Conservation (phyloP, 2,329 filamentous ascomycete genomes). For the Calonectria fujianensis region DNA sequence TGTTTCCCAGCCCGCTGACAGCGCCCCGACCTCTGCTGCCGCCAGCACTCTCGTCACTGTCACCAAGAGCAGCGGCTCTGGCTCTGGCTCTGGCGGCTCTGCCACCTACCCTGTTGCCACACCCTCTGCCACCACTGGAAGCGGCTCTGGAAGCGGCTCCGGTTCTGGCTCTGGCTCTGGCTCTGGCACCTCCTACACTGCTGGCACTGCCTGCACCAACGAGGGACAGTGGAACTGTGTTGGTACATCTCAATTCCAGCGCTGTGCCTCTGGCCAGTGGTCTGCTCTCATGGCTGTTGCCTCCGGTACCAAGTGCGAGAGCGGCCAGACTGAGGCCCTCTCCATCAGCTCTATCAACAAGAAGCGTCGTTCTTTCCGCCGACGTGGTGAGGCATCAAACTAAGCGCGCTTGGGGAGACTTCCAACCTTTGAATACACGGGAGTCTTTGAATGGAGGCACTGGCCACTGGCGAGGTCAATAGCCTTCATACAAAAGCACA, state of each 20-base stretch:
- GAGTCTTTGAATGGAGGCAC: constrained; percentile 27
- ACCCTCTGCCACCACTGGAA: constrained; percentile 47
- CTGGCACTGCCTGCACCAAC: constrained; percentile 67
- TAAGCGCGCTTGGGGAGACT: neutral
- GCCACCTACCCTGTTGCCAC: constrained; percentile 40
- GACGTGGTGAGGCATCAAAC: constrained; percentile 23
- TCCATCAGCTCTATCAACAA: constrained; percentile 48
- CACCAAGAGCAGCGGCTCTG: constrained; percentile 50
- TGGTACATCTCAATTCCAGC: constrained; percentile 74
- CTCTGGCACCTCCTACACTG: constrained; percentile 56
- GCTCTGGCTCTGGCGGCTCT: constrained; percentile 34
- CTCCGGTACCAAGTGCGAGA: constrained; percentile 70
- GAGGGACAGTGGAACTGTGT: constrained; percentile 78
- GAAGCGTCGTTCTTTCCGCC: constrained; percentile 43
- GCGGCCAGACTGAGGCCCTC: constrained; percentile 54
- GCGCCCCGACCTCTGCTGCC: constrained; percentile 36
- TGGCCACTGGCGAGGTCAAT: constrained; percentile 29
- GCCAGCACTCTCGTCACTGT: constrained; percentile 51
- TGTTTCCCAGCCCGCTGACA: constrained; percentile 47
- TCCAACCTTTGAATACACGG: constrained; percentile 28
- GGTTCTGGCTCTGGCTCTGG: constrained; percentile 23
- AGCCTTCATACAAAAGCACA: constrained; percentile 37
- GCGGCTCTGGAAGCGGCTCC: constrained; percentile 43
- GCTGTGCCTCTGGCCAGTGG: constrained; percentile 77
- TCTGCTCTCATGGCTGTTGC: constrained; percentile 69